Conservation (phyloP, 1,284 basidiomycete genomes). For the Trametes hirsuta region DNA sequence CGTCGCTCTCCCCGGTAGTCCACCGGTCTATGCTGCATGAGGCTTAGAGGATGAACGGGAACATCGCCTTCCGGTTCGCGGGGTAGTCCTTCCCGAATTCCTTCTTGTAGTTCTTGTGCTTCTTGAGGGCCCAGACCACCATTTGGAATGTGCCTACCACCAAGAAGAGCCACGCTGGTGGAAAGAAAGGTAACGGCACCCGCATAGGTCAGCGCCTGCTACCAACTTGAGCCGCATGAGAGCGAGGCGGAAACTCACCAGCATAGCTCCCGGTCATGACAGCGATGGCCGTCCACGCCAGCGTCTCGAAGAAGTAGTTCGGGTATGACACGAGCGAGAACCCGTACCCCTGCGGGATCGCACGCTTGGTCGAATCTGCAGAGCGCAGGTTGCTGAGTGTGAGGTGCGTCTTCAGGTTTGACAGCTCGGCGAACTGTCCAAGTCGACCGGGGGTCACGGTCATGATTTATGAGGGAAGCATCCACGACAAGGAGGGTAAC, state of each 20-base stretch:
- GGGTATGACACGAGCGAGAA: constrained; percentile 89
- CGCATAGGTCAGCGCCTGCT: constrained; percentile 1
- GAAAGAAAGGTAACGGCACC: not conserved
- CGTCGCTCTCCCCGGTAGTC: not conserved
- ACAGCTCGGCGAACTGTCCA: constrained; percentile 80
- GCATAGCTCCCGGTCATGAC: constrained; percentile 81
- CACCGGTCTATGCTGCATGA: no score
- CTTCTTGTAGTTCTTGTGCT: constrained; percentile 89
- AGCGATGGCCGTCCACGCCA: constrained; percentile 79
- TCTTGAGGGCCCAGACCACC: constrained; percentile 90
- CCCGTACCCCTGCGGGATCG: constrained; percentile 86
- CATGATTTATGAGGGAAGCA: constrained; percentile 1
- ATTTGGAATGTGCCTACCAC: constrained; percentile 74
- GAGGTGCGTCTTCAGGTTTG: constrained; percentile 85
- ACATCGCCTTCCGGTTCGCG: constrained; percentile 73
- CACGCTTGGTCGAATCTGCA: constrained; percentile 77
- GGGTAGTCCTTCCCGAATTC: constrained; percentile 93
- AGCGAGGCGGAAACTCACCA: constrained; percentile 50
- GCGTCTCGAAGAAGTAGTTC: constrained; percentile 93
- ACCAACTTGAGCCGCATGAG: constrained; percentile 6
- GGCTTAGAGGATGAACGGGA: constrained; percentile 69
- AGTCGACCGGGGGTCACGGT: not conserved
- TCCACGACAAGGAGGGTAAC: not conserved
- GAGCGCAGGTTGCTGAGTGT: constrained; percentile 86
- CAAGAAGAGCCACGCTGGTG: constrained; percentile 73